Percentiles rank a stretch among this genome's conserved stretches.
Conservation (phyloP, 306 rosid species). For the Dryas octopetala region DNA sequence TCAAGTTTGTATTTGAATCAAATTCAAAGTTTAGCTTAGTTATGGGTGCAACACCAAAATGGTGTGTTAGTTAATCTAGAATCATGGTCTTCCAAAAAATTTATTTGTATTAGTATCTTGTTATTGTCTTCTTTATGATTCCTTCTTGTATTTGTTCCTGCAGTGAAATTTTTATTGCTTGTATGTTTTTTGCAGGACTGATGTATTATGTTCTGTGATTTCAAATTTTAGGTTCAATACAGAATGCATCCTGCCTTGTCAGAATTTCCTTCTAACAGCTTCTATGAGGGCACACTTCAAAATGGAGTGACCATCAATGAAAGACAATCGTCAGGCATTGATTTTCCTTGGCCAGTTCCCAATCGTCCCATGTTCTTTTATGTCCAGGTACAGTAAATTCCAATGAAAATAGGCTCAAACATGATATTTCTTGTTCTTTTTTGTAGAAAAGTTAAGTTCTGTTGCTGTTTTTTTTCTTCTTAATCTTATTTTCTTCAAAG, state of each 20-base stretch:
- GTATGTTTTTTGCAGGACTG: background rate
- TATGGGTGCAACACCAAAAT: background rate
- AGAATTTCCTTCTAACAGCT: slow-evolving; percentile 97
- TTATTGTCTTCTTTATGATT: background rate
- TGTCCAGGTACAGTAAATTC: slow-evolving; percentile 68
- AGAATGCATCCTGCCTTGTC: slow-evolving; percentile 99
- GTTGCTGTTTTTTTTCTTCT: background rate
- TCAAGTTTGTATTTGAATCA: background rate
- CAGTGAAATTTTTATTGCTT: background rate
- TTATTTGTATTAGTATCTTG: background rate
- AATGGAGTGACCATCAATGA: slow-evolving; percentile 97
- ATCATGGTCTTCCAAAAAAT: background rate
- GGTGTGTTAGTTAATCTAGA: background rate
- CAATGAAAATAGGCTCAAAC: background rate
- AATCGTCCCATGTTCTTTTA: slow-evolving; percentile 99
- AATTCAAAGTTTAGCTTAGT: background rate
- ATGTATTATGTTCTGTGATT: slow-evolving; percentile 12
- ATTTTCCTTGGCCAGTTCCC: slow-evolving; percentile 99
- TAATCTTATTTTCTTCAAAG: background rate
- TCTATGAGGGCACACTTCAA: slow-evolving; percentile 96
- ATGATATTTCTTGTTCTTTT: background rate
- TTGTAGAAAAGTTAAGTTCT: background rate
- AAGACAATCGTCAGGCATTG: slow-evolving; percentile 92
- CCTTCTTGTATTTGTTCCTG: background rate
- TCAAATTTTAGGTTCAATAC: slow-evolving; percentile 79